Evolutionary conservation across 106 monocot genomes (phyloP).

Genomic region (Alisma plantagoaquatica): DNA sequence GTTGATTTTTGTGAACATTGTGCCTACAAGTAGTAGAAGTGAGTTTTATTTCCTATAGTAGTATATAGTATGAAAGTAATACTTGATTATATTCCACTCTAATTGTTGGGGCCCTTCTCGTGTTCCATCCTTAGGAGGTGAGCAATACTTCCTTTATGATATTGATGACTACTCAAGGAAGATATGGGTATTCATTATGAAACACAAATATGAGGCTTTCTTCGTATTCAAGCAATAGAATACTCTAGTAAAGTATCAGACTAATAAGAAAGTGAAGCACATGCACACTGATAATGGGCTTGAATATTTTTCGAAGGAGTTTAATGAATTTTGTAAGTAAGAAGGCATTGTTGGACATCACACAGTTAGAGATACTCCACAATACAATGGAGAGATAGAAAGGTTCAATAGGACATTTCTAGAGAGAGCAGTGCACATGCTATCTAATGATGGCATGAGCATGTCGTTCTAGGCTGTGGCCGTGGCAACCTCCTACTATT

Average conservation of each 20-base stretch:
- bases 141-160: neutral
- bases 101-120: neutral
- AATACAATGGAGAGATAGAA: neutral
- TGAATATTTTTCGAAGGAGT: neutral
- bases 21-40: too few relatives aligned
- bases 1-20: too few relatives aligned
- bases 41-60: neutral
- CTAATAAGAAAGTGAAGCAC: neutral
- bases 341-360: neutral
- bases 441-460: neutral
- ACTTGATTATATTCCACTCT: neutral
- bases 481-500: neutral
- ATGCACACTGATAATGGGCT: neutral
- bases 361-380: neutral
- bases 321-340: neutral
- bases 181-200: neutral
- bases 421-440: neutral
- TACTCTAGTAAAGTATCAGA: neutral
- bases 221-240: neutral
- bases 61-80: neutral
- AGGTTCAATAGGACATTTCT: neutral
- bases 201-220: neutral
- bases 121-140: neutral
- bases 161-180: neutral
- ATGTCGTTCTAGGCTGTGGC: neutral